Percentiles rank a stretch among this genome's conserved stretches.
These are phyloP conservation scores for Effrenium voratum DNA, from an alignment of 73 alveolate genomes.

Conservation along the genomic window DNA sequence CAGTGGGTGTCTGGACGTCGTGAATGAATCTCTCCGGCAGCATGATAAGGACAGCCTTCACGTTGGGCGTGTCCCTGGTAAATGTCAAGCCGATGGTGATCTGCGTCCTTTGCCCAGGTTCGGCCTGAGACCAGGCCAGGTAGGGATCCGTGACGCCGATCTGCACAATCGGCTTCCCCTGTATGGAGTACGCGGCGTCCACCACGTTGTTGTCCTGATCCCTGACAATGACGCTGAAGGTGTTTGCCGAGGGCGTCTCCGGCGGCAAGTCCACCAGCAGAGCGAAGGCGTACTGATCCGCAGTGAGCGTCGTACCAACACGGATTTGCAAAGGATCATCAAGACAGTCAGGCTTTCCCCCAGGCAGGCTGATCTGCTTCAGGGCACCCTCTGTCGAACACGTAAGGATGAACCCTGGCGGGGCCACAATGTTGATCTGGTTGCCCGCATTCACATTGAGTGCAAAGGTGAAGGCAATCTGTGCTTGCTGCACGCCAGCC, in stretches of 20 bases:
- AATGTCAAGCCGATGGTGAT: slow-evolving; percentile 62
- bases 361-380: slow-evolving; percentile 82
- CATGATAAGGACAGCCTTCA: slow-evolving; percentile 73
- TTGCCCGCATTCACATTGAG: slow-evolving; percentile 68
- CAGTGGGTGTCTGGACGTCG: slow-evolving; percentile 81
- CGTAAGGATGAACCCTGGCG: slow-evolving; percentile 86
- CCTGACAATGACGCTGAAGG: slow-evolving; percentile 53
- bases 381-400: slow-evolving; percentile 89
- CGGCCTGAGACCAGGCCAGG: slow-evolving; percentile 87
- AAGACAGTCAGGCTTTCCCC: slow-evolving; percentile 61
- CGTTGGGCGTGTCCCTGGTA: slow-evolving; percentile 10
- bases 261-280: slow-evolving; percentile 80
- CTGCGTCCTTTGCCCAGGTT: slow-evolving; percentile 64
- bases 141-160: slow-evolving; percentile 57
- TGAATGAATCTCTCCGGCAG: slow-evolving; percentile 88
- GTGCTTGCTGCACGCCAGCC: slow-evolving; percentile 51
- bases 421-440: slow-evolving; percentile 83
- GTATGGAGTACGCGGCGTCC: slow-evolving; percentile 79
- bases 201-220: slow-evolving; percentile 80
- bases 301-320: slow-evolving; percentile 72
- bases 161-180: slow-evolving; percentile 41
- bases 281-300: slow-evolving; percentile 74
- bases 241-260: slow-evolving; percentile 60
- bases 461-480: slow-evolving; percentile 85
- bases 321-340: slow-evolving; percentile 81